Percentiles rank a stretch among this genome's conserved stretches.
phyloP scores from a whole-genome alignment of 2,329 filamentous ascomycete genomes.

The Neopestalotiopsis sp. region DNA sequence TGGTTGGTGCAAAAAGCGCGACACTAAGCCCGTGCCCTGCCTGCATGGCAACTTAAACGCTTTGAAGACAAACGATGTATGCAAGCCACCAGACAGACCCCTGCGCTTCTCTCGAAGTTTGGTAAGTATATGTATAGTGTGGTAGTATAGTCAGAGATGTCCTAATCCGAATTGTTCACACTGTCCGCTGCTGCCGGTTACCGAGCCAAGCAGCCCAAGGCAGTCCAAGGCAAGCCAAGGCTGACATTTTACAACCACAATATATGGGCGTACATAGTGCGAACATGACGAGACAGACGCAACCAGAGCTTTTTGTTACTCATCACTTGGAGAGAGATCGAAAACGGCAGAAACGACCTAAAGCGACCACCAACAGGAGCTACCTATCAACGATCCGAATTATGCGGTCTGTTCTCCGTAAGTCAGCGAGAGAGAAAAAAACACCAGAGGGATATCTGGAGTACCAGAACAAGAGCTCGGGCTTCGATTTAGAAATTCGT shows the following conservation, averaged over 20 bases:
- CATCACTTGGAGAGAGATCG: no score
- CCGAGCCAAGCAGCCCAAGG: background rate
- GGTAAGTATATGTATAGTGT: no score
- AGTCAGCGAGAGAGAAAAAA: no score
- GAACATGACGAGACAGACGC: background rate
- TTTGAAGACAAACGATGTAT: background rate
- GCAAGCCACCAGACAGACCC: background rate
- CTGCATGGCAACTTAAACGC: background rate
- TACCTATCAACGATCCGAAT: no score
- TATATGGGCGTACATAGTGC: background rate
- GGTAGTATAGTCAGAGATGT: background rate
- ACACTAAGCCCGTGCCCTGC: background rate
- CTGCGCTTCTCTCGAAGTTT: background rate
- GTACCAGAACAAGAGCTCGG: no score
- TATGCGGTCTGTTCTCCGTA: no score
- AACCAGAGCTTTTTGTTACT: no score
- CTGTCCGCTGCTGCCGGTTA: conserved; percentile 4
- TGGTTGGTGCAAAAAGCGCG: no score
- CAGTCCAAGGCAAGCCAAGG: background rate
- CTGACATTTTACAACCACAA: background rate
- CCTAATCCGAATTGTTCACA: background rate
- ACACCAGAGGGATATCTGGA: no score
- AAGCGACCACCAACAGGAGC: no score
- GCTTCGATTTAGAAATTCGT: no score
- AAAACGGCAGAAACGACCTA: no score